These are phyloP conservation scores for Tolypocladium album DNA, from an alignment of 2,329 filamentous ascomycete genomes.

Conservation along the genomic window DNA sequence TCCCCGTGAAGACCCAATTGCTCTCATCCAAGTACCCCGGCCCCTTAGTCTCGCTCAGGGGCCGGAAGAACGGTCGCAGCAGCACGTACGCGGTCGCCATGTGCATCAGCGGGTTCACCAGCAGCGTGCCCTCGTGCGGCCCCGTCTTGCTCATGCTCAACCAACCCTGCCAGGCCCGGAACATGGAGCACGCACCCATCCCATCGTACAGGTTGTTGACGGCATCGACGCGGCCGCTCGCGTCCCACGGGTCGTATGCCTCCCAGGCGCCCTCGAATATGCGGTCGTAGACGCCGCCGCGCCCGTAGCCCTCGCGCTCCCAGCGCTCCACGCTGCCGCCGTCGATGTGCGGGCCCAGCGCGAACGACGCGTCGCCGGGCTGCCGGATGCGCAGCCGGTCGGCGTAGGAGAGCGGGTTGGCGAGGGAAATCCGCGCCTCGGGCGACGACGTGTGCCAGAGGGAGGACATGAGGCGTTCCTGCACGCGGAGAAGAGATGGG, in stretches of 20 bases:
- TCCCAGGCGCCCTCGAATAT: conserved; percentile 73
- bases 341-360: conserved; percentile 63
- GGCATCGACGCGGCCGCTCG: conserved; percentile 54
- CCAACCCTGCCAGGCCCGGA: conserved; percentile 89
- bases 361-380: conserved; percentile 60
- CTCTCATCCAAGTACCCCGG: conserved; percentile 31
- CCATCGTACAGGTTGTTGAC: conserved; percentile 70
- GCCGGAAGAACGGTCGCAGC: conserved; percentile 72
- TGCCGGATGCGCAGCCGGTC: conserved; percentile 62
- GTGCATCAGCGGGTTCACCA: conserved; percentile 69
- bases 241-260: conserved; percentile 73
- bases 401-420: conserved; percentile 54
- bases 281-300: conserved; percentile 57
- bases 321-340: conserved; percentile 67
- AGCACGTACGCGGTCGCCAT: conserved; percentile 72
- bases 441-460: conserved; percentile 49
- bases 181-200: conserved; percentile 71
- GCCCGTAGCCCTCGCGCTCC: conserved; percentile 59
- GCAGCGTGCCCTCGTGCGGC: conserved; percentile 67
- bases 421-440: conserved; percentile 33
- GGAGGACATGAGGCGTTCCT: conserved; percentile 47
- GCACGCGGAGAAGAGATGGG: conserved; percentile 49
- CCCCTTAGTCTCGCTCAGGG: conserved; percentile 19
- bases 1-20: conserved; percentile 50
- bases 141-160: conserved; percentile 64